phyloP scores from a whole-genome alignment of 148 eudicot species.

The Heliosperma pusillum region DNA sequence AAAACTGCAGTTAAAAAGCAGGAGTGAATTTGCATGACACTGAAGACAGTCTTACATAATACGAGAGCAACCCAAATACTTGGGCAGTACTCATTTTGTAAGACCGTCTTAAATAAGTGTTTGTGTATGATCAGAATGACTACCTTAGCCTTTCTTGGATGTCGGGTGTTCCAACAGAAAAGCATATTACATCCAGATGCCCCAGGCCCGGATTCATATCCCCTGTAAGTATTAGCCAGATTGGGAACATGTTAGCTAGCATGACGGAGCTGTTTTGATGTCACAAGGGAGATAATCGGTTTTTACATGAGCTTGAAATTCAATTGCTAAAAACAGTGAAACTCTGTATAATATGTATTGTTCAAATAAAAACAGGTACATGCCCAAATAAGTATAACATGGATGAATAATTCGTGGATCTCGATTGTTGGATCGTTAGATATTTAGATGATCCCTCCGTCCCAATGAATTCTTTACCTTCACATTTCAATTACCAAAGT shows the following conservation, averaged over 20 bases:
- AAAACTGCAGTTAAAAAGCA: background rate
- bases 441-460: no score
- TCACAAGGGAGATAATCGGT: background rate
- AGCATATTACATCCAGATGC: constrained; percentile 65
- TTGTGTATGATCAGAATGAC: background rate
- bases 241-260: background rate
- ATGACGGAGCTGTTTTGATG: background rate
- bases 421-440: no score
- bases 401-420: no score
- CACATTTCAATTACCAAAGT: background rate
- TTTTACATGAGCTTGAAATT: background rate
- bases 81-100: background rate
- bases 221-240: constrained; percentile 41
- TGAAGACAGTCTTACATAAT: no score
- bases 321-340: background rate
- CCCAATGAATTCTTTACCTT: no score
- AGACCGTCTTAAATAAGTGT: background rate
- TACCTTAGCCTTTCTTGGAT: constrained; percentile 58
- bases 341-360: background rate
- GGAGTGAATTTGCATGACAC: background rate
- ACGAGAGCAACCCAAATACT: background rate
- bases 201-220: constrained; percentile 88
- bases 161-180: constrained; percentile 75
- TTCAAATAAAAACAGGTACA: no score
- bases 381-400: no score